Evolutionary conservation across 768 basidiomycete species (phyloP).

Genomic region (Trametes cingulata): DNA sequence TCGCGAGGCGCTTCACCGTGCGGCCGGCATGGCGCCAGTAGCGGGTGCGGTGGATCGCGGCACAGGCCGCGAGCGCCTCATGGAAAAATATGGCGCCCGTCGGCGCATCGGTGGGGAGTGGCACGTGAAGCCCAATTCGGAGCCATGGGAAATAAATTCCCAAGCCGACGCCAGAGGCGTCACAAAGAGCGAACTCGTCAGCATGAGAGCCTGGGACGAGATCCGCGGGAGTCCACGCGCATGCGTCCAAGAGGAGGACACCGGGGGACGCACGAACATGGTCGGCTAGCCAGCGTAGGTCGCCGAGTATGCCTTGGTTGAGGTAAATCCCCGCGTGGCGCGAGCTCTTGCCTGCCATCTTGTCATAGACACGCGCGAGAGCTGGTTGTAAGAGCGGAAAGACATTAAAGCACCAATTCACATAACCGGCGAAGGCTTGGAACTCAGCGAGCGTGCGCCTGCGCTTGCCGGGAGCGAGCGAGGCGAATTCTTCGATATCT

Average conservation of each 20-base stretch:
- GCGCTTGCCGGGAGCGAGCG: neutral
- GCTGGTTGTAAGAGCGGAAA: conserved; percentile 34
- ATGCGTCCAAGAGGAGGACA: neutral
- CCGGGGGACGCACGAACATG: neutral
- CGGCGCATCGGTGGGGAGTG: neutral
- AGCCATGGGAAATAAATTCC: conserved; percentile 24
- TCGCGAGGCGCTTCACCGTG: neutral
- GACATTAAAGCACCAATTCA: conserved; percentile 45
- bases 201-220: neutral
- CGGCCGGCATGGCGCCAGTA: neutral
- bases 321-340: conserved; percentile 25
- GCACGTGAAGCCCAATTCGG: neutral
- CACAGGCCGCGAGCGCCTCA: conserved; percentile 3
- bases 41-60: conserved; percentile 1
- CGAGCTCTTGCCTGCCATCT: conserved; percentile 29
- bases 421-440: conserved; percentile 36
- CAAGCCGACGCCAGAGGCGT: conserved; percentile 25
- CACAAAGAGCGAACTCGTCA: conserved; percentile 17
- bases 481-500: neutral
- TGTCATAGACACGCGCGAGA: conserved; percentile 33
- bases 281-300: conserved; percentile 36
- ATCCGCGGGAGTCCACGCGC: neutral
- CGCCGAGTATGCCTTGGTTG: conserved; percentile 29
- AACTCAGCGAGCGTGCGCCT: conserved; percentile 27
- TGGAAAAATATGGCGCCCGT: conserved; percentile 11